Evolutionary conservation across 768 basidiomycete species (phyloP), one percentile per base, ranked within the genome.

Genomic region (Paxillus ammoniavirescens): DNA sequence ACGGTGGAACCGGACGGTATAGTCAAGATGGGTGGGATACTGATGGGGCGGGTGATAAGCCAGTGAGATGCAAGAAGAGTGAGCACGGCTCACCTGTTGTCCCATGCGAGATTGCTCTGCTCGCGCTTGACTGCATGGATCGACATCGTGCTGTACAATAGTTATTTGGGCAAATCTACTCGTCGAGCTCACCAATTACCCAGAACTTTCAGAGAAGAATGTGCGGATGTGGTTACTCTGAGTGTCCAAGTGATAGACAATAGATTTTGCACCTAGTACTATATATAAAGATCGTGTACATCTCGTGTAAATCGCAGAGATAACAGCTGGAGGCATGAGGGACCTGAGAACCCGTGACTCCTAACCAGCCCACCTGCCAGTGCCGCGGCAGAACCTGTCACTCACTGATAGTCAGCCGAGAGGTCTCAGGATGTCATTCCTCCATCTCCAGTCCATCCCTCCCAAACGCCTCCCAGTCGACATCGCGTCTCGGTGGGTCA

Each of bases 91-190:
- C 57, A 82, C 83, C 78, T 82, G 55, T 83, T 80, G 59, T 84
- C 82, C 81, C 82, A 84, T 47, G 78, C 78, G 3, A 83, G 73
- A 63, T 84, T 81, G 36, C 66, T 73, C 53, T 83, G 80, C 5
- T 73, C 63, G 28, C 80, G 77, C 56, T 77, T 77, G 54, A 84
- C 72, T 42, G 77, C 63, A 65, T 86, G 82, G 51, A 84, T 81
- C 26, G 82, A 79, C 76, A 73, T 73, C 23, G 21, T 21, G 31
- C 28, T 36, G 4, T 31, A 47, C 17, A 44, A 33, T 12, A 8
- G 43, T 45, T 28, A 31, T 6, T 45, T 3, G 5, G 14, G n/a
- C 1, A 17, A 26, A 13, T 28, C 13, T 26, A 28, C 18, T 12
- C 18, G 17, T n/a, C 21, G 13, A 23, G 17, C 9, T 26, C 17